Percentiles rank a stretch among this genome's conserved stretches.
Conservation (phyloP, 768 basidiomycete species). For the Tylopilus subfusipes region DNA sequence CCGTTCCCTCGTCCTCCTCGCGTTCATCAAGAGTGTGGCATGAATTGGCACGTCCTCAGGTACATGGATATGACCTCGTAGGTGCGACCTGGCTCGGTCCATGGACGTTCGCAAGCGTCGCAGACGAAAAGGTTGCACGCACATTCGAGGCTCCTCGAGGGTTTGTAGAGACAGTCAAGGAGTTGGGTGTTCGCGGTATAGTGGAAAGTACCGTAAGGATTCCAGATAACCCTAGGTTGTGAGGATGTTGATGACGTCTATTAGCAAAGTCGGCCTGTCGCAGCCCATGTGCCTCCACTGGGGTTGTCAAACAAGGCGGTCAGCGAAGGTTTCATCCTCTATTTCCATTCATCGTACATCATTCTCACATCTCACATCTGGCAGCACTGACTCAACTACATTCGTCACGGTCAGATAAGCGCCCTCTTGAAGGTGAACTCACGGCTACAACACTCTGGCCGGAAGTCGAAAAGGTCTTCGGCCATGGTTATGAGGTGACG, state of each 20-base stretch:
- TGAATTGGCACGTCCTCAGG: constrained; percentile 89
- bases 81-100: constrained; percentile 73
- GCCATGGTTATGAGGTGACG: constrained; percentile 91
- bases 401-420: constrained; percentile 24
- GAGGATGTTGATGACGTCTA: constrained; percentile 4
- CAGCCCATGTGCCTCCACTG: constrained; percentile 88
- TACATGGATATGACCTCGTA: constrained; percentile 93
- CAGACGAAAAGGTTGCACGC: constrained; percentile 94
- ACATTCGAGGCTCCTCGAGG: constrained; percentile 87
- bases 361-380: background rate
- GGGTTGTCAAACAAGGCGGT: constrained; percentile 93
- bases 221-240: background rate
- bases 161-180: constrained; percentile 66
- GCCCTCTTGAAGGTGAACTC: constrained; percentile 91
- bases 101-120: constrained; percentile 81
- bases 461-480: constrained; percentile 94
- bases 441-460: constrained; percentile 91
- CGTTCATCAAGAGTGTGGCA: constrained; percentile 53
- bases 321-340: constrained; percentile 49
- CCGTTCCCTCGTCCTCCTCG: constrained; percentile 30
- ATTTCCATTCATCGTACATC: background rate
- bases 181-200: constrained; percentile 46
- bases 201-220: constrained; percentile 47
- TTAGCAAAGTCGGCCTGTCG: constrained; percentile 61
- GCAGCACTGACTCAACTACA: constrained; percentile 18